Evolutionary conservation across 1,284 basidiomycete species (phyloP).

Genomic region (Sporisorium graminicola): DNA sequence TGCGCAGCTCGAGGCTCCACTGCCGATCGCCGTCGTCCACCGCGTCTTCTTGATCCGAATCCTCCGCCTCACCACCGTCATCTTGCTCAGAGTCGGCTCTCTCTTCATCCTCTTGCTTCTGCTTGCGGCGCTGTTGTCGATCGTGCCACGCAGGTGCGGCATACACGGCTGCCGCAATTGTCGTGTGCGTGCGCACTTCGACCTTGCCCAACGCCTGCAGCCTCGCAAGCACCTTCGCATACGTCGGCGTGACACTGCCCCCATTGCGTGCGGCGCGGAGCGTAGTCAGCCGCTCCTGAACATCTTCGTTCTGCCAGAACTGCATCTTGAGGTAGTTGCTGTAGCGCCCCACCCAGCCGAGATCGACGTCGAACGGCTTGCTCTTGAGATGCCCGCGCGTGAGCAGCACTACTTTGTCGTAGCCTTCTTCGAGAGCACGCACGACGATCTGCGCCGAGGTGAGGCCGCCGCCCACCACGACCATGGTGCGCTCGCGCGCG

Average conservation of each 20-base stretch:
- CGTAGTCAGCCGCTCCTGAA: constrained; percentile 47
- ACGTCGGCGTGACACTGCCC: constrained; percentile 68
- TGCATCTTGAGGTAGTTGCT: constrained; percentile 65
- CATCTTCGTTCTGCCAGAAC: constrained; percentile 67
- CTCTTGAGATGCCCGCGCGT: constrained; percentile 67
- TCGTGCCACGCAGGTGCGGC: neutral
- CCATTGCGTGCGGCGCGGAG: constrained; percentile 65
- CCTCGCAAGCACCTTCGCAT: constrained; percentile 52
- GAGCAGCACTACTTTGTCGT: constrained; percentile 65
- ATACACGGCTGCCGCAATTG: constrained; percentile 37
- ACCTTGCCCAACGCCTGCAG: constrained; percentile 55
- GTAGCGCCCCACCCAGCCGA: constrained; percentile 65
- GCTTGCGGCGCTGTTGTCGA: neutral
- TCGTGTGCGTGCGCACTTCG: constrained; percentile 56
- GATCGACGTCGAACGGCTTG: constrained; percentile 68
- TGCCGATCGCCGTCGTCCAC: constrained; percentile 1
- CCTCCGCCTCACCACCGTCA: neutral
- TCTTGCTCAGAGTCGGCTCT: neutral
- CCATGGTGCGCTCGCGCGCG: constrained; percentile 21
- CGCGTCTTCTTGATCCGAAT: neutral
- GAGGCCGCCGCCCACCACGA: constrained; percentile 70
- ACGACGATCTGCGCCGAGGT: constrained; percentile 70
- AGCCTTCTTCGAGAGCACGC: constrained; percentile 61
- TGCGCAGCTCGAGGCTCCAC: constrained; percentile 46
- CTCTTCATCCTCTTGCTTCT: neutral